Evolutionary conservation across 257 asterid species (phyloP), one percentile per base, ranked within the genome.

Genomic region (Paraleonurus japonicus): DNA sequence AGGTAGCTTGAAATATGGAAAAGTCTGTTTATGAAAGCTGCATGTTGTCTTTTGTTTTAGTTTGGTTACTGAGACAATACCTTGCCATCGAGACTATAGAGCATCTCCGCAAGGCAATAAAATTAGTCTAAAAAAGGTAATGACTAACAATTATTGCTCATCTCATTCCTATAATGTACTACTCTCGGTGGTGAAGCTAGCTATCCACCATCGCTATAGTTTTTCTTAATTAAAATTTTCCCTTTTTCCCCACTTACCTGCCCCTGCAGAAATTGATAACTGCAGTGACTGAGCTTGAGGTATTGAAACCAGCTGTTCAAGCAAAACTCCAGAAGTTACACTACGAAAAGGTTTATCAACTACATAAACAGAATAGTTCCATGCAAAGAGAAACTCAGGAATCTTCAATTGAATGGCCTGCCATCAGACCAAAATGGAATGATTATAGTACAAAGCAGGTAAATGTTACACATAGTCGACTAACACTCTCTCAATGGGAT

Each of bases 31-130:
- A 69, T 69, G 61, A 73, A 80, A 77, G 73, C 75, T 77, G 70
- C 32, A 30, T 81, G 59, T 69, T 71, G 43, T 80, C 50, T 79
- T 73, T 69, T 74, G 79, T 75, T 81, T 72, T 79, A 93, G 98
- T 83, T 85, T 93, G 98, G 96, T 87, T 66, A 72, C 88, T 39
- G 98, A 93, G 91, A 94, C 98, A 51, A 89, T 94, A 74, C 98
- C 98, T 33, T 71, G 76, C 80, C 98, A 94, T 88, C 92, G 87
- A 68, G 98, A 94, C 68, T 94, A 89, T 69, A 79, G 83, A 72
- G 48, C 87, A 75, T 82, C 89, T 64, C 68, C 80, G 43, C 91
- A 78, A 75, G 80, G 87, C 75, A 83, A 79, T 71, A 93, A 84
- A 80, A 70, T 74, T 75, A 77, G 83, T 81, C 82, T 89, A 55